Evolutionary conservation across 2,329 filamentous ascomycete species (phyloP).

Genomic region (Venturia nashicola): DNA sequence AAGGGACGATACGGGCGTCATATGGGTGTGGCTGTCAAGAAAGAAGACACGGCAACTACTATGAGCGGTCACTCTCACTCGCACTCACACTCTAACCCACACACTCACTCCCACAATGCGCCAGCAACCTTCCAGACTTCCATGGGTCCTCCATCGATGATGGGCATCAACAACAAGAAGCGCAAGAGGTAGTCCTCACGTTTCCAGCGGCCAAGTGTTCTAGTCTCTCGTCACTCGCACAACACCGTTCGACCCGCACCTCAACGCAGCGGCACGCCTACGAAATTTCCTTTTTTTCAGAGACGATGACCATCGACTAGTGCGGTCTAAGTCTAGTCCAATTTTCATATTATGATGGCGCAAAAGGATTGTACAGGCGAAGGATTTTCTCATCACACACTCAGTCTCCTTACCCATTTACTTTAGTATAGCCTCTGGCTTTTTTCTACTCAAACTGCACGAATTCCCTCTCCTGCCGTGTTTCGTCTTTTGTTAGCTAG

Average conservation of each 20-base stretch:
- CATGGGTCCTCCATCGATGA: conserved; percentile 8
- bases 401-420: not conserved
- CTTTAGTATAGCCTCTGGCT: not conserved
- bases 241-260: not conserved
- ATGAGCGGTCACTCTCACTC: not conserved
- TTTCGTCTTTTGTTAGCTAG: not conserved
- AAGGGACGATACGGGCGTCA: conserved; percentile 78
- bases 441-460: not conserved
- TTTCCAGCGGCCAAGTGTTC: not conserved
- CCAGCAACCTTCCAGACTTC: not conserved
- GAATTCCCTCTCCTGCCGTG: not conserved
- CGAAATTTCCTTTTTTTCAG: not conserved
- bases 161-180: conserved; percentile 39
- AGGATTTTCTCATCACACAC: not conserved
- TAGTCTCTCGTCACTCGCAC: not conserved
- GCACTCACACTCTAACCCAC: not conserved
- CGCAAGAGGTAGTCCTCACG: conserved; percentile 44
- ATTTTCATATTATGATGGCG: not conserved
- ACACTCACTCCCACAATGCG: not conserved
- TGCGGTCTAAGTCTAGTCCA: not conserved
- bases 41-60: conserved; percentile 21
- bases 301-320: not conserved
- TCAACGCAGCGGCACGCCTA: not conserved
- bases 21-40: conserved; percentile 57
- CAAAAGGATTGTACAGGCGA: not conserved